These are phyloP conservation scores for Diplotaxis tenuifolia DNA, from an alignment of 345 rosid species.

Conservation along the genomic window DNA sequence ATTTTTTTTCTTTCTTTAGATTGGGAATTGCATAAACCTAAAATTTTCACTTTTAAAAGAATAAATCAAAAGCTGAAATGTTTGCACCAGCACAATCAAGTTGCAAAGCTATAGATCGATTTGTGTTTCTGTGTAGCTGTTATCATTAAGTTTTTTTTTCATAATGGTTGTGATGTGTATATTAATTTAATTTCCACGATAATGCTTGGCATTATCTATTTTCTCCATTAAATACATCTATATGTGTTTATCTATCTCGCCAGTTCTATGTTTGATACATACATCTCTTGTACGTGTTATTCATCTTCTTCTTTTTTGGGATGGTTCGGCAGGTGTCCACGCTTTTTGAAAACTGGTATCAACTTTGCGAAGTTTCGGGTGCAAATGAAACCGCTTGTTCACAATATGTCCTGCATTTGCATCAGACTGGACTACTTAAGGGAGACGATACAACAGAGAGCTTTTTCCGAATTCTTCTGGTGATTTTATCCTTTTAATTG, in stretches of 20 bases:
- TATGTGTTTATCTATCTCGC: constrained; percentile 5
- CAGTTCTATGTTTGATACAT: constrained; percentile 4
- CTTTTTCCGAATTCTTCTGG: constrained; percentile 76
- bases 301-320: not conserved
- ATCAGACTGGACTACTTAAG: constrained; percentile 75
- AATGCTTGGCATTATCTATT: not conserved
- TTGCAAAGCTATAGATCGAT: not conserved
- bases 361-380: constrained; percentile 73
- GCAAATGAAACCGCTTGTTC: constrained; percentile 65
- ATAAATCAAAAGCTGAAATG: not conserved
- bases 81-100: constrained; percentile 3
- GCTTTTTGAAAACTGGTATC: constrained; percentile 74
- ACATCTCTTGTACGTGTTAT: not conserved
- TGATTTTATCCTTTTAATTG: constrained; percentile 18
- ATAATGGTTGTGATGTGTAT: not conserved
- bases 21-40: constrained; percentile 1
- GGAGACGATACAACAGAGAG: constrained; percentile 86
- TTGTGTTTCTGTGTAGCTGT: not conserved
- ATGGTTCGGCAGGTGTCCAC: constrained; percentile 54
- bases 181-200: constrained; percentile 1
- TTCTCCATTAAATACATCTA: not conserved
- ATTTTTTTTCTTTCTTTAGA: not conserved
- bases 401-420: constrained; percentile 66
- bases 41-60: not conserved
- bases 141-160: not conserved